Evolutionary conservation across 495 filamentous ascomycete genomes (phyloP), one percentile per base, ranked within the genome.

Genomic region (Neurospora sublineolata): DNA sequence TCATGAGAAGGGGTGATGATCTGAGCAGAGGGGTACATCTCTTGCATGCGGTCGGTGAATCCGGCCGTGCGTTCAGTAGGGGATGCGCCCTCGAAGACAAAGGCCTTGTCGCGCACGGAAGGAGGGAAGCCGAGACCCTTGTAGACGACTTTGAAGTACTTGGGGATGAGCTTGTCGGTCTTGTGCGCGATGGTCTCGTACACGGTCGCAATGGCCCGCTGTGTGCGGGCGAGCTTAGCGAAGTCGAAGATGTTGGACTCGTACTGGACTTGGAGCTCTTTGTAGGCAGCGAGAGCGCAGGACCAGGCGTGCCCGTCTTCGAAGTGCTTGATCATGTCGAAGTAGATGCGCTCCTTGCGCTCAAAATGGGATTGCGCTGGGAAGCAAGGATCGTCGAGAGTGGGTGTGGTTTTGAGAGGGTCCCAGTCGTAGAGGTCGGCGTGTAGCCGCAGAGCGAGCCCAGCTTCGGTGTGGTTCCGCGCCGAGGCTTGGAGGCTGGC

Each of bases 351-450:
- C 80, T 98, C 95, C 80, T 96, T 97, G 37, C 95, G 89, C 72
- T 98, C 95, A 77, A 99, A 99, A 4, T 92, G 88, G 1, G 89
- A 91, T 80, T 98, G 95, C 40, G 91, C 88, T 2, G 93, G 91
- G 78, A 96, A 92, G 11, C 83, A 77, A 0, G 94, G 96, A 52
- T 92, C 93, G 1, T 83, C 72, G 2, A 97, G 82, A 11, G 90
- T 86, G 9, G 89, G 86, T 0, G 95, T 84, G n/a, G 84, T 82
- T 69, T 87, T 88, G 18, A 82, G 85, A 0, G 91, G 86, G 78
- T 97, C 92, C 95, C 95, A 99, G 41, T 92, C 89, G 79, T 97
- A 97, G 23, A 97, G 83, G 72, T 97, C 94, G 3, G 95, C 93
- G 79, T 98, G 95, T 41, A 97, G 89, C 8, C 91, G 89, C 7